Base-by-base conservation (phyloP, 129 eudicot genomes). In the Flaveria sonorensis region DNA sequence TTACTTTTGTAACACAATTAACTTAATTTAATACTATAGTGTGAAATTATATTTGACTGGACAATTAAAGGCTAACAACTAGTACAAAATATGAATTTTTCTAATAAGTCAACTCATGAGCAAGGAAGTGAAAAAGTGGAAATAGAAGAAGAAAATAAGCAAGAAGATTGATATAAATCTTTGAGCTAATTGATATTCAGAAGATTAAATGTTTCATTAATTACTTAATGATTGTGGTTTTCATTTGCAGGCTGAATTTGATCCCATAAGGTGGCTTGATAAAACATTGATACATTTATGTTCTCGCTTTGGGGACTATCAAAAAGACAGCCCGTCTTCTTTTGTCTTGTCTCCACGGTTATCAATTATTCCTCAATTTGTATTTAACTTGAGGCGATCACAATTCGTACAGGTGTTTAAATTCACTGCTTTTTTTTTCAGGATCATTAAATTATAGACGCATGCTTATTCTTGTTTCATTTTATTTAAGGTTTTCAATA, bases 181-280 rank as follows among this genome's bases (percentile, higher is more conserved):
- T 6, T 18, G 48, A 71, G 64, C 63, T 51, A 8, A 16, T 10
- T 52, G 66, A 28, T 53, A 19, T 20, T 72, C 4, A 18, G 7
- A 20, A 36, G 36, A 45, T 57, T 18, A 57, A 42, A 13, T 40
- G 16, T 61, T 71, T 10, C 20, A 43, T 47, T 42, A 50, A 19
- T 18, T 70, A 23, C 53, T 36, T 72, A 28, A 3, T 53, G 48
- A 11, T 77, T 13, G 10, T 73, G 39, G 19, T 71, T 68, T 78
- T 24, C 15, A 47, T 78, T 53, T 82, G 79, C 90, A 94, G 99
- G 92, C 97, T 59, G 99, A 94, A 70, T 94, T 94, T 77, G 99
- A 94, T 65, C 97, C 99, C n/a, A 94, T 94, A 79, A 85, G 99
- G 82, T 94, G 97, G 99, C 90, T 94, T 76, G 99, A 91, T 85